Base-by-base conservation (phyloP, 1,139 yeast species). In the Lodderomyces parapsilosis region DNA sequence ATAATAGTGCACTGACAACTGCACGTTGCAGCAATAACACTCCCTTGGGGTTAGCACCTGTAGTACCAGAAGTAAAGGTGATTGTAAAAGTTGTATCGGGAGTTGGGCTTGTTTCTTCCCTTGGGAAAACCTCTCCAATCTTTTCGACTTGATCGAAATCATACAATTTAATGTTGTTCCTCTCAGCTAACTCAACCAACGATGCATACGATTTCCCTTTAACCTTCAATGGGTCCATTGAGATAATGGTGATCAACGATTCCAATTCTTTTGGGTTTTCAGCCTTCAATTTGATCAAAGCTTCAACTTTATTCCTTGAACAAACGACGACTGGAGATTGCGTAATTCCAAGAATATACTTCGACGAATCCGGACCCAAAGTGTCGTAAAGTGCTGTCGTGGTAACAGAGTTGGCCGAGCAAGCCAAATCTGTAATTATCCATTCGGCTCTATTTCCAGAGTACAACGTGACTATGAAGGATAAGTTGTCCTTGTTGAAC, bases 11-110 rank as follows among this genome's bases (percentile, higher is more conserved):
- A 2, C 70, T 58, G 4, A 56, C 57, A 2, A 64, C 64, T 39
- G 58, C 59, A n/a, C 48, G 46, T 15, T 69, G 73, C 6, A 65
- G 51, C 34, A 69, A 55, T 46, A 63, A 49, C 4, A 68, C 75
- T 2, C 76, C 76, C 50, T 69, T 70, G 8, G 76, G 74, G 35
- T 60, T 57, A 5, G 69, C 50, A 2, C 76, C 76, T 5, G 74
- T 68, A 8, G 76, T 70, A 13, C 76, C 76, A 2, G 73, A 67
- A 18, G 75, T 70, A 44, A 68, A 71, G 34, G 72, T 67, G 39
- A 71, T 66, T 28, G 76, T 67, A 47, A 58, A 70, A 23, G 66
- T 45, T 1, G 70, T 56, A 9, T 60, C 59, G 2, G 65, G 58
- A 4, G 39, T 50, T 13, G 74, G 73, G 4, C 63, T 57, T 27